Conservation (phyloP, 805 yeast genomes). For the Myxozyma melibiosi region DNA sequence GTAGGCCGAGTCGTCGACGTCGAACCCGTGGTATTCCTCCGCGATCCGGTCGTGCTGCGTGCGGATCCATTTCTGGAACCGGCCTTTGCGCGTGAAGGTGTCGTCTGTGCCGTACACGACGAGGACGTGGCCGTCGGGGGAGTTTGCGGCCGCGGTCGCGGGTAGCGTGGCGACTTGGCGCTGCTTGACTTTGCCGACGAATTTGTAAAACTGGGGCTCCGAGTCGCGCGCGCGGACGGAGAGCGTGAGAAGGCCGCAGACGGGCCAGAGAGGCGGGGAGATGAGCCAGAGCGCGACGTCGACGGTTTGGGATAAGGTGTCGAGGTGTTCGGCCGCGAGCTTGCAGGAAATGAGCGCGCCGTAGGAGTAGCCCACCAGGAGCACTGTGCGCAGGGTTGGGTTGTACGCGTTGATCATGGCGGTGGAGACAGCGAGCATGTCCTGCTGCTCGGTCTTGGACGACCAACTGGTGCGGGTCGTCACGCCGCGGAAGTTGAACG, state of each 20-base stretch:
- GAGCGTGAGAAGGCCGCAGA: conserved; percentile 12
- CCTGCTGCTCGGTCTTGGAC: conserved; percentile 18
- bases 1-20: background rate
- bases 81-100: conserved; percentile 11
- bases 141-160: background rate
- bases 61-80: conserved; percentile 18
- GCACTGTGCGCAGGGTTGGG: conserved; percentile 14
- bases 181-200: conserved; percentile 1
- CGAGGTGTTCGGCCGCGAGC: conserved; percentile 9
- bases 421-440: conserved; percentile 16
- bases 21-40: conserved; percentile 5
- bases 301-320: conserved; percentile 5
- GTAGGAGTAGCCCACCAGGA: conserved; percentile 27
- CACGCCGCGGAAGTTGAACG: conserved; percentile 32
- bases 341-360: conserved; percentile 26
- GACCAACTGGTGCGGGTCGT: conserved; percentile 29
- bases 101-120: conserved; percentile 26
- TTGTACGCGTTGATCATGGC: conserved; percentile 9
- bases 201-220: conserved; percentile 22
- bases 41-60: conserved; percentile 7
- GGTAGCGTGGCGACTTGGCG: conserved; percentile 2
- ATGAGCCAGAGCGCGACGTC: conserved; percentile 15
- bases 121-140: conserved; percentile 18
- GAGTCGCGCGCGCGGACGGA: conserved; percentile 9
- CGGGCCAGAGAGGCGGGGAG: conserved; percentile 31